Percentiles rank a stretch among this genome's conserved stretches.
These are phyloP conservation scores for Tetragonia tetragonoides DNA, from an alignment of 148 eudicot species.

Conservation along the genomic window DNA sequence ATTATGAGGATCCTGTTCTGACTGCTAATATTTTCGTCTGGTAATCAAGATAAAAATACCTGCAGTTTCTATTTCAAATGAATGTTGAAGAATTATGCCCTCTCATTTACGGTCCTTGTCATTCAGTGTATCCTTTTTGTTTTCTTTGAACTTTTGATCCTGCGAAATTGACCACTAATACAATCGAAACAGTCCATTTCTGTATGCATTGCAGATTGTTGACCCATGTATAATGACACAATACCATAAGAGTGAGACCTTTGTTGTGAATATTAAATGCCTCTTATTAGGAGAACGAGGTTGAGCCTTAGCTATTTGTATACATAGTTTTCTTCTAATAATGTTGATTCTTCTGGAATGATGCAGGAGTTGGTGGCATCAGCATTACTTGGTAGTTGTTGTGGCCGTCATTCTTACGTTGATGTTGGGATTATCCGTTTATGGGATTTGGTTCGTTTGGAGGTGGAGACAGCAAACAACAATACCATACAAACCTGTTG, in stretches of 20 bases:
- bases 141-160: too few relatives aligned
- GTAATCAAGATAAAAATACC: background rate
- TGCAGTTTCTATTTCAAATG: background rate
- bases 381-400: slow-evolving; percentile 47
- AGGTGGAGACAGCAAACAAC: slow-evolving; percentile 46
- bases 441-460: slow-evolving; percentile 67
- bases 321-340: background rate
- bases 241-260: background rate
- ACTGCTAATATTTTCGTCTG: background rate
- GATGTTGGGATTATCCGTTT: slow-evolving; percentile 45
- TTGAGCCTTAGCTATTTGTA: background rate
- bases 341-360: slow-evolving; percentile 12
- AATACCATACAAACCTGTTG: slow-evolving; percentile 64
- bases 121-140: background rate
- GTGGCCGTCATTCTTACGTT: slow-evolving; percentile 39
- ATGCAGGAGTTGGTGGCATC: slow-evolving; percentile 76
- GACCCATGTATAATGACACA: background rate
- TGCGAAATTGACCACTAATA: too few relatives aligned
- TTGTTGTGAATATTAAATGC: background rate
- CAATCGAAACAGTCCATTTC: too few relatives aligned
- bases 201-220: too few relatives aligned
- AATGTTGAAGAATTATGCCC: background rate
- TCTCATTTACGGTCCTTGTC: background rate
- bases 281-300: background rate
- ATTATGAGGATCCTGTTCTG: background rate